Base-by-base conservation (phyloP, 2,329 filamentous ascomycete genomes). In the Arthroderma sp. region DNA sequence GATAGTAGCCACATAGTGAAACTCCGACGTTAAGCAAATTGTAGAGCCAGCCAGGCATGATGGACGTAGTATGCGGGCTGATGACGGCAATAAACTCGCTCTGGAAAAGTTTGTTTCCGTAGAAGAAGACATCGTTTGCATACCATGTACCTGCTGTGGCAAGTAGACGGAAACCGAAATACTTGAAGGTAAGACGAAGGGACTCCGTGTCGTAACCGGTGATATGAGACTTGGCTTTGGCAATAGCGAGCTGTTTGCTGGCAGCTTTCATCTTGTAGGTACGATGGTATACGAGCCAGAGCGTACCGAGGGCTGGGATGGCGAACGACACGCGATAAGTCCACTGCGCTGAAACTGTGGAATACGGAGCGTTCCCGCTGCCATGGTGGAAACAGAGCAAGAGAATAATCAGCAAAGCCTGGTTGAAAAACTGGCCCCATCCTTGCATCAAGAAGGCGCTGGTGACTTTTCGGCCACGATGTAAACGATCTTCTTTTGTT, bases 21-120 rank as follows among this genome's bases (percentile, higher is more conserved):
- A 95, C 85, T 52, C 80, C 81, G 46, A 93, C 80, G 68, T 96
- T 96, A 72, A 87, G 74, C 61, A 96, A 66, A 68, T 91, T 94
- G 81, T 87, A 96, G 39, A 85, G 72, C 89, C 89, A 96, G 49
- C 75, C 81, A 31, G 80, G 81, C 77, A 94, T 83, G 61, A 95
- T 77, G 5, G 83, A 86, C 32, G 71, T 66, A 51, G 78, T 75
- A 52, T 74, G 66, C 43, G 78, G 73, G 44, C 80, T 83, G 53
- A 95, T 81, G 59, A 91, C 83, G 30, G 70, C 71, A 67, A 95
- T 94, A 68, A 95, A 95, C 61, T 89, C 77, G 50, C 76, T 77
- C 68, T 94, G 88, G 76, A 95, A 95, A 44, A 95, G 81, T 75
- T 94, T 95, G 81, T 94, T 95, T 55, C 89, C 89, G 70, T 96